Evolutionary conservation across 1,284 basidiomycete species (phyloP).

Genomic region (Rhodotorula sp.): DNA sequence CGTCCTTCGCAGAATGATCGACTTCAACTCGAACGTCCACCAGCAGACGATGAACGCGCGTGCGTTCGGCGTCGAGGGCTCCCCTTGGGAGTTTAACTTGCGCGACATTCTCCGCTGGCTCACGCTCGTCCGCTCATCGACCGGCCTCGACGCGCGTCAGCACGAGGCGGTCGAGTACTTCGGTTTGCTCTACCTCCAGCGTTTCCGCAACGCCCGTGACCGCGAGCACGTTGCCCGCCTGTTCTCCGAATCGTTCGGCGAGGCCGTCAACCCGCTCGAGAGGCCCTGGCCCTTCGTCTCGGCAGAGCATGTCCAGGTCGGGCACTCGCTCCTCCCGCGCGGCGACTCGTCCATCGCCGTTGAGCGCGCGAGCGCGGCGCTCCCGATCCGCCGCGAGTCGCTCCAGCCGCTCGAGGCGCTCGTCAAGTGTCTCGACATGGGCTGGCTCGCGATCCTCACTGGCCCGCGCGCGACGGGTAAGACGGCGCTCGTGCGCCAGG

Average conservation of each 20-base stretch:
- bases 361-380: slow-evolving; percentile 52
- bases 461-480: slow-evolving; percentile 79
- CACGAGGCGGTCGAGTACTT: slow-evolving; percentile 67
- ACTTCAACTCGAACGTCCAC: slow-evolving; percentile 75
- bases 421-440: slow-evolving; percentile 70
- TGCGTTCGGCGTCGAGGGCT: slow-evolving; percentile 76
- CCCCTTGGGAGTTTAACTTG: slow-evolving; percentile 98
- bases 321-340: slow-evolving; percentile 64
- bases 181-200: slow-evolving; percentile 74
- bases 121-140: slow-evolving; percentile 53
- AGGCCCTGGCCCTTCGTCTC: slow-evolving; percentile 63
- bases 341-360: slow-evolving; percentile 30
- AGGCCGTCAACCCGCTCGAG: slow-evolving; percentile 47
- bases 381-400: slow-evolving; percentile 65
- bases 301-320: slow-evolving; percentile 64
- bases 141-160: slow-evolving; percentile 61
- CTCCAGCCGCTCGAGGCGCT: slow-evolving; percentile 73
- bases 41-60: slow-evolving; percentile 68
- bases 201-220: slow-evolving; percentile 77
- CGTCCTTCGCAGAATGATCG: slow-evolving; percentile 74
- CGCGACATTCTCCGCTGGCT: slow-evolving; percentile 93
- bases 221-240: slow-evolving; percentile 63
- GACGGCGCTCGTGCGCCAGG: slow-evolving; percentile 68
- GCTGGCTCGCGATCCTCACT: slow-evolving; percentile 86
- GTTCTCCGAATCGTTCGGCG: slow-evolving; percentile 65